These are phyloP conservation scores for Blastocystis sp. DNA, from an alignment of 352 stramenopile species.

Conservation along the genomic window DNA sequence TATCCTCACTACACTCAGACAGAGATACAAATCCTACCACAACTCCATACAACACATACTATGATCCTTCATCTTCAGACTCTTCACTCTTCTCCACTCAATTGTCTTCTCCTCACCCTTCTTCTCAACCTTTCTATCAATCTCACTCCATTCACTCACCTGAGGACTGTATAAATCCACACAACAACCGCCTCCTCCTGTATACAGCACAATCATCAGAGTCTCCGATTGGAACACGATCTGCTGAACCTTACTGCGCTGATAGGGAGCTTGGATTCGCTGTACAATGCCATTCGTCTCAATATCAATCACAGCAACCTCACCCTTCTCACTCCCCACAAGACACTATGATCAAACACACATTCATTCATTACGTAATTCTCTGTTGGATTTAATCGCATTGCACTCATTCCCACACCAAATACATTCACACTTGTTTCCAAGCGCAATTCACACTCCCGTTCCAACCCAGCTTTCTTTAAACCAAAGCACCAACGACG, in stretches of 20 bases:
- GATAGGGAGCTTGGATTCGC: not conserved
- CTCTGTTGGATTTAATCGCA: constrained; percentile 40
- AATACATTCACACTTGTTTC: constrained; percentile 2
- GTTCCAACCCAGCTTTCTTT: not conserved
- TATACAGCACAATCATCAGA: not conserved
- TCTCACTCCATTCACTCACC: too few relatives aligned
- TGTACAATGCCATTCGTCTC: constrained; percentile 18
- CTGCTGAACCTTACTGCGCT: not conserved
- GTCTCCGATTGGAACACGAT: constrained; percentile 2
- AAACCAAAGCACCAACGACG: not conserved
- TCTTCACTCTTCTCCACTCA: not conserved
- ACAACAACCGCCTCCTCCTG: not conserved
- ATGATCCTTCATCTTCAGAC: not conserved
- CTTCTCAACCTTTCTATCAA: too few relatives aligned
- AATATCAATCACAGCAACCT: constrained; percentile 47
- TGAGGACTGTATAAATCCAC: not conserved
- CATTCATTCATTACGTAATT: not conserved
- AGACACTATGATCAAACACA: not conserved
- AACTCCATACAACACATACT: constrained; percentile 20
- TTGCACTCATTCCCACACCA: not conserved
- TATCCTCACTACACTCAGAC: not conserved
- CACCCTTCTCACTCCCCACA: constrained; percentile 13
- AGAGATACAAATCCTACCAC: not conserved
- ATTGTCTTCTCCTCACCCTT: not conserved
- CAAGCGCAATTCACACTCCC: not conserved